Percentiles rank a stretch among this genome's conserved stretches.
Conservation (phyloP, 805 yeast genomes). For the Tetrapisispora fleetii region DNA sequence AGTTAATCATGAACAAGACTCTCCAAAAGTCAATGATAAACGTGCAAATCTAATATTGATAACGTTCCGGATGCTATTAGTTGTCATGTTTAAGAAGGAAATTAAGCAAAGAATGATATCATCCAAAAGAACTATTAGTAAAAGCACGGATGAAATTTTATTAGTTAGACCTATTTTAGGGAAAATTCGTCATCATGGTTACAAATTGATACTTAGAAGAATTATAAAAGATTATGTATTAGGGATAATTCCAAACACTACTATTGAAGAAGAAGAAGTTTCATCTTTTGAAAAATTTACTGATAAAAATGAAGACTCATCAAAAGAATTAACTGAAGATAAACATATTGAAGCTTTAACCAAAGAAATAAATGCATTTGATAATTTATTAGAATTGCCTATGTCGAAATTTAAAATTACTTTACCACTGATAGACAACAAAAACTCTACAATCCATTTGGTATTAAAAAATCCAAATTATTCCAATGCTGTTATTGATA, state of each 20-base stretch:
- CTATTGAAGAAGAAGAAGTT: background rate
- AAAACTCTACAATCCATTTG: conserved; percentile 6
- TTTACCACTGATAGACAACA: conserved; percentile 7
- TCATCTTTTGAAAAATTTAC: background rate
- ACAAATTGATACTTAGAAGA: conserved; percentile 19
- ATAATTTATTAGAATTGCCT: conserved; percentile 14
- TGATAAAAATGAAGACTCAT: background rate
- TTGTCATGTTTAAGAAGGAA: conserved; percentile 33
- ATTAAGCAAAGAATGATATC: conserved; percentile 19
- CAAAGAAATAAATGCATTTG: conserved; percentile 19
- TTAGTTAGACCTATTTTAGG: conserved; percentile 27
- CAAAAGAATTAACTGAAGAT: conserved; percentile 5
- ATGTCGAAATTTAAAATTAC: conserved; percentile 14
- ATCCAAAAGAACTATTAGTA: conserved; percentile 2
- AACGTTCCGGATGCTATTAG: conserved; percentile 29
- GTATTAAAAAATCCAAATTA: conserved; percentile 24
- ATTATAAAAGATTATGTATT: conserved; percentile 20
- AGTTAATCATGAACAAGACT: conserved; percentile 33
- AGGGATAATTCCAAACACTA: conserved; percentile 14
- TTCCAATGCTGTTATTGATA: conserved; percentile 22
- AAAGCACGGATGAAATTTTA: conserved; percentile 12
- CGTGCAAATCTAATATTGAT: conserved; percentile 30
- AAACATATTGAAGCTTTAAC: conserved; percentile 16
- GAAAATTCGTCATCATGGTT: conserved; percentile 25
- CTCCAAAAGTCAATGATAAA: conserved; percentile 33